A percentile compares a stretch with the other conserved stretches of the same genome.
These are phyloP conservation scores for Hansfordia pulvinata DNA, from an alignment of 2,329 filamentous ascomycete species.

Conservation along the genomic window DNA sequence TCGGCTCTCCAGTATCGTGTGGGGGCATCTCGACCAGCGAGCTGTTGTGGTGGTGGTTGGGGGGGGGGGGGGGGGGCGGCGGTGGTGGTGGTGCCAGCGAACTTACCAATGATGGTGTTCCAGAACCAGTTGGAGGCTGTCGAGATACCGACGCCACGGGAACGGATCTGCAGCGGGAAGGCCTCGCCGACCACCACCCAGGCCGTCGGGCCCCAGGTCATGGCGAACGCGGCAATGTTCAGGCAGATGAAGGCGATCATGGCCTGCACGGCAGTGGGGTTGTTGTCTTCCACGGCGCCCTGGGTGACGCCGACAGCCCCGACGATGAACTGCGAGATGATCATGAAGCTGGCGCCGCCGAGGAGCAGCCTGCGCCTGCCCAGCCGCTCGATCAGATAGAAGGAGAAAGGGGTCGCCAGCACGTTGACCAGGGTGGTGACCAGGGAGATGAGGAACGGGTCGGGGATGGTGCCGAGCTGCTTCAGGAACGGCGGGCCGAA, in stretches of 20 bases:
- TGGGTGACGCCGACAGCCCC: slow-evolving; percentile 41
- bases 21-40: too few relatives aligned
- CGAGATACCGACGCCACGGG: slow-evolving; percentile 56
- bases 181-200: slow-evolving; percentile 64
- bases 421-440: slow-evolving; percentile 70
- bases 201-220: slow-evolving; percentile 58
- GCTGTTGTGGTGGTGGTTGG: too few relatives aligned
- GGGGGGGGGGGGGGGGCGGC: too few relatives aligned
- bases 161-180: slow-evolving; percentile 62
- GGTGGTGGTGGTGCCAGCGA: background rate
- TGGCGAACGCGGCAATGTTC: slow-evolving; percentile 70
- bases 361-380: slow-evolving; percentile 58
- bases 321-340: slow-evolving; percentile 57
- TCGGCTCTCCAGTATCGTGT: too few relatives aligned
- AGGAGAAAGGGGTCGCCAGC: slow-evolving; percentile 56
- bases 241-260: slow-evolving; percentile 67
- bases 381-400: slow-evolving; percentile 56
- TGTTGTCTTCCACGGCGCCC: slow-evolving; percentile 15
- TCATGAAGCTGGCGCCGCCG: slow-evolving; percentile 56
- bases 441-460: slow-evolving; percentile 59
- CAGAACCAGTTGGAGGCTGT: slow-evolving; percentile 66
- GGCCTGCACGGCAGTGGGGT: slow-evolving; percentile 23
- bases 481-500: slow-evolving; percentile 60
- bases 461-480: slow-evolving; percentile 46
- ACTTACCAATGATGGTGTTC: slow-evolving; percentile 37